Conservation (phyloP, 2,329 filamentous ascomycete genomes). For the Aspergillus melleus region DNA sequence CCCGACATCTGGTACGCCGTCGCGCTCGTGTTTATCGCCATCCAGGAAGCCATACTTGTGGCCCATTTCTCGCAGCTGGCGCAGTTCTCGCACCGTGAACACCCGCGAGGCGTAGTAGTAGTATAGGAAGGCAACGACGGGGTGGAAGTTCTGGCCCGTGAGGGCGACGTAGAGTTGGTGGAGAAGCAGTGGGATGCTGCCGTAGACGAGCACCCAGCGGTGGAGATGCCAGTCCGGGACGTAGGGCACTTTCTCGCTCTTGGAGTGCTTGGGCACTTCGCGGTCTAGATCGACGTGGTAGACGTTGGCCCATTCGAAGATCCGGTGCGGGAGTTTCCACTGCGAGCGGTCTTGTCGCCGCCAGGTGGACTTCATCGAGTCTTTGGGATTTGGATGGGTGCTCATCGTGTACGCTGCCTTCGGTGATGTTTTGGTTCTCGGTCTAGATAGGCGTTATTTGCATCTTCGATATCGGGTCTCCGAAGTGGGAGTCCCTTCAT, state of each 20-base stretch:
- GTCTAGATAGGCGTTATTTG: too few species aligned
- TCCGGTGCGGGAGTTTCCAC: slow-evolving; percentile 35
- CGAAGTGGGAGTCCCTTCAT: background rate
- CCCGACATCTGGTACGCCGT: background rate
- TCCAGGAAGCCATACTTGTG: slow-evolving; percentile 38
- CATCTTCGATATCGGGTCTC: too few species aligned
- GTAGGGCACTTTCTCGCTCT: slow-evolving; percentile 44
- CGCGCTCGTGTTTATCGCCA: background rate
- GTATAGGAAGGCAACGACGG: slow-evolving; percentile 33
- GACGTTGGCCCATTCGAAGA: slow-evolving; percentile 32
- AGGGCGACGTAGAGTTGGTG: slow-evolving; percentile 37
- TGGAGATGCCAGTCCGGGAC: slow-evolving; percentile 36
- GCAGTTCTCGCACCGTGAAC: slow-evolving; percentile 41
- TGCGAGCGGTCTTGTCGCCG: slow-evolving; percentile 24
- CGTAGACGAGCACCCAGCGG: slow-evolving; percentile 41
- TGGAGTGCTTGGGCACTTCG: slow-evolving; percentile 39
- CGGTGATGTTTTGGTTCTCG: too few species aligned
- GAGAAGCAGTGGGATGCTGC: slow-evolving; percentile 37
- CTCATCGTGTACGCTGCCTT: background rate
- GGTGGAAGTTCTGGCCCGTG: slow-evolving; percentile 32
- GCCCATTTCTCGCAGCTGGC: slow-evolving; percentile 39
- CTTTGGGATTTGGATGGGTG: slow-evolving; percentile 24
- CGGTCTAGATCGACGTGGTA: slow-evolving; percentile 30
- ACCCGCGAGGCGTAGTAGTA: slow-evolving; percentile 42
- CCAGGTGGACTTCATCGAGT: slow-evolving; percentile 47